Evolutionary conservation across 1,284 basidiomycete genomes (phyloP).

Genomic region (Phellinidium pouzarii): DNA sequence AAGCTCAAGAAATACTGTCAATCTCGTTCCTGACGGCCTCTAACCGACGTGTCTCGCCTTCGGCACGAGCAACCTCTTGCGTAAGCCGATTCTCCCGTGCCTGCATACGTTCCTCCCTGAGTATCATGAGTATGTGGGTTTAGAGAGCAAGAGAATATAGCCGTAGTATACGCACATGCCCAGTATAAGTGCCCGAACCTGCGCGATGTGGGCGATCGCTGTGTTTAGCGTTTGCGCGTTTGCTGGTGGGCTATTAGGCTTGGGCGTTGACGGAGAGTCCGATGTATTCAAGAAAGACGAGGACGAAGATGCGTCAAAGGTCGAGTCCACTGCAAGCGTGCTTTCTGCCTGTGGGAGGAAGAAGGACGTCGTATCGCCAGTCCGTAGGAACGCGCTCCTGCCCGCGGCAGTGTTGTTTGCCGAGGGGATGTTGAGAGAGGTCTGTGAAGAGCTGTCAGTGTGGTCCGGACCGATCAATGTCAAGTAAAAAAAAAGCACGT

Average conservation of each 20-base stretch:
- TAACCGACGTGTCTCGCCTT: conserved; percentile 47
- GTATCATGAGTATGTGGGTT: neutral
- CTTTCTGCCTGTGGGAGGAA: conserved; percentile 18
- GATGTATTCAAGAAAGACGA: neutral
- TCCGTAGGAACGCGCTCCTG: conserved; percentile 7
- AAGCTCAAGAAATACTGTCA: conserved; percentile 7
- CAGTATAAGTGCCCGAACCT: conserved; percentile 59
- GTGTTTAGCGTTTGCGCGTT: conserved; percentile 26
- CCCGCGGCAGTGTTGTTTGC: conserved; percentile 7
- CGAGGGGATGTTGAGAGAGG: conserved; percentile 15
- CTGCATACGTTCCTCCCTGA: conserved; percentile 54
- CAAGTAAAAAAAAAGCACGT: conserved; percentile 15
- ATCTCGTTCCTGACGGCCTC: conserved; percentile 39
- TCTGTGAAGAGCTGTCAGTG: conserved; percentile 8
- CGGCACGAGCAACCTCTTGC: conserved; percentile 55
- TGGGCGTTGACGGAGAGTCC: conserved; percentile 18
- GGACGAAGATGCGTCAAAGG: conserved; percentile 7
- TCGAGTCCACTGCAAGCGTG: neutral
- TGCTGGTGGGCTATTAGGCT: conserved; percentile 21
- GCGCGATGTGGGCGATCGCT: conserved; percentile 56
- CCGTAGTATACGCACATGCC: conserved; percentile 41
- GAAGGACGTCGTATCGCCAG: conserved; percentile 13
- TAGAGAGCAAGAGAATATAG: neutral
- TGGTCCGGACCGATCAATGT: neutral
- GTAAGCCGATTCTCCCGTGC: conserved; percentile 54